These are phyloP conservation scores for Fusarium pseudoanthophilum DNA, from an alignment of 2,329 filamentous ascomycete species.

Conservation along the genomic window DNA sequence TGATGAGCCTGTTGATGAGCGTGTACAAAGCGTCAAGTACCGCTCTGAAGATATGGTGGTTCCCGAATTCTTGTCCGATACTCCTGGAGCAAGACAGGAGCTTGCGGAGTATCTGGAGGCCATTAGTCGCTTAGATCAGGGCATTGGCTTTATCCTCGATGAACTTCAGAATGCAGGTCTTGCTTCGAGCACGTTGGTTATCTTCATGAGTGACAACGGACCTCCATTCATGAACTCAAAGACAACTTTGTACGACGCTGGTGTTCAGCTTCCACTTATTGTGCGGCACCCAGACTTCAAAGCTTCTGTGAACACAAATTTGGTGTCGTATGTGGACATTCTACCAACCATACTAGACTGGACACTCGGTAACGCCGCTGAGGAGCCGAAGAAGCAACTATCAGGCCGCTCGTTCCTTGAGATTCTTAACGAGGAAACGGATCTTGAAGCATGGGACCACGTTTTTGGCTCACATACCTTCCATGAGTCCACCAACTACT, in stretches of 20 bases:
- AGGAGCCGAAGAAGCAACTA: not conserved
- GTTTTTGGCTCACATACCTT: constrained; percentile 63
- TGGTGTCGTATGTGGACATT: constrained; percentile 59
- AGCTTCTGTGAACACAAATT: constrained; percentile 52
- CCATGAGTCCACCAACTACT: constrained; percentile 65
- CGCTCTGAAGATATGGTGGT: constrained; percentile 51
- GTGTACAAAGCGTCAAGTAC: constrained; percentile 23
- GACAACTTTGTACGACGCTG: constrained; percentile 61
- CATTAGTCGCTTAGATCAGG: constrained; percentile 56
- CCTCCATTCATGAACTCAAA: constrained; percentile 63
- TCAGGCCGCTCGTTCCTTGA: not conserved
- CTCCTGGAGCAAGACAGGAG: constrained; percentile 54
- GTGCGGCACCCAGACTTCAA: constrained; percentile 49
- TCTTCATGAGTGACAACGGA: constrained; percentile 62
- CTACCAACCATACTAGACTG: constrained; percentile 58
- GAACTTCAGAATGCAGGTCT: constrained; percentile 29
- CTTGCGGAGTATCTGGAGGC: constrained; percentile 56
- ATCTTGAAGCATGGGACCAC: constrained; percentile 43
- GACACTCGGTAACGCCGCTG: constrained; percentile 15
- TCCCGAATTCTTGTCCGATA: constrained; percentile 54
- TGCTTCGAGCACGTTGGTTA: constrained; percentile 52
- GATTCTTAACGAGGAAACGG: rapidly evolving
- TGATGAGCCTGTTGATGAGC: not conserved
- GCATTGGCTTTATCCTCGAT: constrained; percentile 54
- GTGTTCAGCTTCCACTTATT: constrained; percentile 56